These are phyloP conservation scores for Westerdykella aurantiaca DNA, from an alignment of 2,329 filamentous ascomycete species.

Conservation along the genomic window DNA sequence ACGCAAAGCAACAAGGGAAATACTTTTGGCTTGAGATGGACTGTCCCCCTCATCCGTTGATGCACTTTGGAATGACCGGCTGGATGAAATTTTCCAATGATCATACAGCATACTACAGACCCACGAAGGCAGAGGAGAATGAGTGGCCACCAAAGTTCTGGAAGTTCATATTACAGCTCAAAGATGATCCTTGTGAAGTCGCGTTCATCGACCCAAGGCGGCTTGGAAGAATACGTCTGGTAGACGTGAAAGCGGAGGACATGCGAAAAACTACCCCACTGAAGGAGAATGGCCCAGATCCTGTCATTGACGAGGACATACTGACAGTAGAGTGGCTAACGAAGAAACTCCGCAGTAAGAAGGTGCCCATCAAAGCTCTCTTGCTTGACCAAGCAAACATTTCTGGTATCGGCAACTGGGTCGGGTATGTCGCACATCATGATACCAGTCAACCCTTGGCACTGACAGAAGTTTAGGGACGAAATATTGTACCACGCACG, in stretches of 20 bases:
- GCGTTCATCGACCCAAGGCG: conserved; percentile 82
- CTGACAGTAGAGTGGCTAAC: conserved; percentile 72
- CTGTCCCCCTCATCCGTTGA: conserved; percentile 74
- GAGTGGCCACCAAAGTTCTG: conserved; percentile 85
- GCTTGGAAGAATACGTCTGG: conserved; percentile 71
- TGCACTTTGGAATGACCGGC: conserved; percentile 72
- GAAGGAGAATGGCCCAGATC: conserved; percentile 89
- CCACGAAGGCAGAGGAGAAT: conserved; percentile 50
- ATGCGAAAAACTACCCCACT: conserved; percentile 74
- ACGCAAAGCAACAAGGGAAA: conserved; percentile 83
- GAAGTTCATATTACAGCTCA: conserved; percentile 75
- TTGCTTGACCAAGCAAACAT: conserved; percentile 83
- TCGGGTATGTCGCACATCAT: conserved; percentile 51
- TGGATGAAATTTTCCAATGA: conserved; percentile 86
- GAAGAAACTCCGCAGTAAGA: conserved; percentile 66
- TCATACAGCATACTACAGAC: conserved; percentile 74
- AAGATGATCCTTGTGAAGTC: conserved; percentile 57
- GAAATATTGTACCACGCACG: conserved; percentile 86
- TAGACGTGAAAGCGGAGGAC: conserved; percentile 70
- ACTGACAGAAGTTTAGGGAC: conserved; percentile 46
- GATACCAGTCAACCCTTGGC: conserved; percentile 2
- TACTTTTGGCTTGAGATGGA: conserved; percentile 90
- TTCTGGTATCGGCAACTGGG: conserved; percentile 95
- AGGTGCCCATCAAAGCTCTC: conserved; percentile 82
- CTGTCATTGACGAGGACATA: conserved; percentile 70